phyloP scores from a whole-genome alignment of 2,329 filamentous ascomycete genomes.

The Calonectria pseudoreteaudii region DNA sequence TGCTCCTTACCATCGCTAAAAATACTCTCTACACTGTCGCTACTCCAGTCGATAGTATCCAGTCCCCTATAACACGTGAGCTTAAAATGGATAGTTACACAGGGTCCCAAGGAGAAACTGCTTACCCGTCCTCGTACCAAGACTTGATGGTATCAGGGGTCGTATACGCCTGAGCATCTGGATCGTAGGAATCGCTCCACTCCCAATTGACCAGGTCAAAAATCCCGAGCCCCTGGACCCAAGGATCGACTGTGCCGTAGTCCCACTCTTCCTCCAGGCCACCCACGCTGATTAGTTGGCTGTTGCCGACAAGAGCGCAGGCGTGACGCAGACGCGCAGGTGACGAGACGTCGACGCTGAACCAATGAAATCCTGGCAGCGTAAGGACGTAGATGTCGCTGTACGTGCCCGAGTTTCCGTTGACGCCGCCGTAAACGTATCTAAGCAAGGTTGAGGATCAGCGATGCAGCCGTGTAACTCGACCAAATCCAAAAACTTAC shows the following conservation, averaged over 20 bases:
- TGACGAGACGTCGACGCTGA: conserved; percentile 3
- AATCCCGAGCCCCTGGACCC: conserved; percentile 9
- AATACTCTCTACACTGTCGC: background rate
- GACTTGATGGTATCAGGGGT: conserved; percentile 7
- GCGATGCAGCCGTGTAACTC: background rate
- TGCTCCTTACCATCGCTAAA: background rate
- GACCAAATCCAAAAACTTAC: background rate
- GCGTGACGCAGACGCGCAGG: conserved; percentile 2
- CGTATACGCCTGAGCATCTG: background rate
- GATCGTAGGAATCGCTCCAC: conserved; percentile 18
- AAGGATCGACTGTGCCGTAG: background rate
- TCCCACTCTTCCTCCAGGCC: conserved; percentile 9
- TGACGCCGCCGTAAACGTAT: conserved; percentile 10
- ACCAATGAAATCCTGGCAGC: conserved; percentile 13
- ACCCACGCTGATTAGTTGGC: conserved; percentile 10
- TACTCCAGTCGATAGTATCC: background rate
- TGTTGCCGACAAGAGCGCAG: conserved; percentile 12
- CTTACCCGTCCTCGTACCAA: conserved; percentile 10
- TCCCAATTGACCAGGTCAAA: conserved; percentile 15
- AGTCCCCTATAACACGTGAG: background rate
- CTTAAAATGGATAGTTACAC: too few species aligned
- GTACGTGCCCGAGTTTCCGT: background rate
- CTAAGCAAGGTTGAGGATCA: background rate
- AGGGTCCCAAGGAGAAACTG: accelerated
- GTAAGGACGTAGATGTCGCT: conserved; percentile 9